Evolutionary conservation across 129 eudicot genomes (phyloP), one percentile per base, ranked within the genome.

Genomic region (Saposhnikovia divaricata): DNA sequence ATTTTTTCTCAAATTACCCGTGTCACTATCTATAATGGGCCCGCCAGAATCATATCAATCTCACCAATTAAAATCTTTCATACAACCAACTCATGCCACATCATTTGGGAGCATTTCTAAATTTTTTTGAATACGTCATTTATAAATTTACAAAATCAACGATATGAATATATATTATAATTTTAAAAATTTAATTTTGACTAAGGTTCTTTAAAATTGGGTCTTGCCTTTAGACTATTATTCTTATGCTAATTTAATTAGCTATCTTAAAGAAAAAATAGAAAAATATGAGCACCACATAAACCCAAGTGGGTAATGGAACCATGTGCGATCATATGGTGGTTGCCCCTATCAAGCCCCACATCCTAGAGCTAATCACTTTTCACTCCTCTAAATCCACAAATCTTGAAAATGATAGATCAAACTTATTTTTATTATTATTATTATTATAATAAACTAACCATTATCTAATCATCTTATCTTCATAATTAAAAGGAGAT

Each of bases 251-350:
- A 63, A 61, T 9, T 61, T 0, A 61, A 1, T 63, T 63, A 28
- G 9, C 25, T 61, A 0, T 68, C 4, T 13, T 13, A 0, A 38
- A 18, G 16, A 27, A 75, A 48, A 63, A 44, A 61, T 53, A 46
- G 65, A 78, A 11, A 68, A 84, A 79, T 73, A 80, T 1, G 81
- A 75, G 78, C 81, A 80, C 75, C 38, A 74, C 75, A 46, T 34
- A 44, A 43, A 6, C 51, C 51, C 84, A 87, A 89, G 91, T 87
- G 90, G 92, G 90, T 80, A 91, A 89, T 72, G 89, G 90, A 87
- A 88, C 89, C 98, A 93, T 93, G 96, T 93, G 98, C 92, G 81
- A 87, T 80, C 92, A 91, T 91, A 93, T 93, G 92, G 98, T 91
- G 77, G 96, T 89, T 91, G 96, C 89, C 90, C 88, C 88, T 78